Evolutionary conservation across 148 eudicot species (phyloP), one percentile per base, ranked within the genome.

Genomic region (Pouteria glomerata): DNA sequence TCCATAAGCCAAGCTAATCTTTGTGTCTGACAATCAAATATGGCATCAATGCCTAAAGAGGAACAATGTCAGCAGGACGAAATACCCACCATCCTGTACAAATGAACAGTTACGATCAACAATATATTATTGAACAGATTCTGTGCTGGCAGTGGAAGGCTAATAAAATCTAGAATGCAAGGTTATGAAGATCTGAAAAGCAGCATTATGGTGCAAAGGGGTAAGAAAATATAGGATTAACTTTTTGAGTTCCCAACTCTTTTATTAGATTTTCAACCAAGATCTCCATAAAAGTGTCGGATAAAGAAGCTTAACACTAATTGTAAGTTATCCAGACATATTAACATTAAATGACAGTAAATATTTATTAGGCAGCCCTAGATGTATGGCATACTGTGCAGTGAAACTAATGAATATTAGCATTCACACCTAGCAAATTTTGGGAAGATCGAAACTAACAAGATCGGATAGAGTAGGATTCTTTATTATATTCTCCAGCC

Each of bases 401-500:
- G 14, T 18, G 24, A 8, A 45, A 65, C 6, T 65, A 65, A 44
- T 33, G 26, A 44, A 24, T 57, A 45, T 23, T 44, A 64, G 39
- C 19, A 4, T 27, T 61, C 21, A 34, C 14, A 18, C 24, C 12
- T 56, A 11, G 14, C 39, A 52, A 69, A 31, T 68, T 27, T 21
- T n/a, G 37, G 21, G 15, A 35, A 53, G 61, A 67, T 34, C 56
- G 11, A 47, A 64, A 75, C 82, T 19, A 57, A 84, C 87, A 85
- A 84, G 74, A 57, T 74, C 68, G 57, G 79, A 76, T 37, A 84
- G 74, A 62, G 79, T 79, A 48, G 82, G 87, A 79, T 81, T 79
- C 73, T 79, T 77, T 51, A 84, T 70, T 42, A 84, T 63, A 73
- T 81, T 75, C 70, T 81, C 82, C 39, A 84, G 78, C 57, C 50